Evolutionary conservation across 257 asterid species (phyloP).

Genomic region (Nicotiana noctiflora): DNA sequence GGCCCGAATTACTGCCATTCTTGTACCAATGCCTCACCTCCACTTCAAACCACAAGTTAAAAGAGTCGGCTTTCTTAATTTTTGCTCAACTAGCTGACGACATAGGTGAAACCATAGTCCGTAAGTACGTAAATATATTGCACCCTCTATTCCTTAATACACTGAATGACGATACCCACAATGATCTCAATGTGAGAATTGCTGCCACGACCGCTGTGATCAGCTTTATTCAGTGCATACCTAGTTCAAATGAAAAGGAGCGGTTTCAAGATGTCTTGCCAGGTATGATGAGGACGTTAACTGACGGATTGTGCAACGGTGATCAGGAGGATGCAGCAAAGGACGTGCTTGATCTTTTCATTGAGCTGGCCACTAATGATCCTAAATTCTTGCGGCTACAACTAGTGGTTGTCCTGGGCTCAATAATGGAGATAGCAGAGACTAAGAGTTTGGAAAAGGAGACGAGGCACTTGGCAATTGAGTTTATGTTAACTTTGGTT

Average conservation of each 20-base stretch:
- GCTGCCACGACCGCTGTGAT: conserved; percentile 88
- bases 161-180: conserved; percentile 30
- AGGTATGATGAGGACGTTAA: conserved; percentile 38
- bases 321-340: conserved; percentile 90
- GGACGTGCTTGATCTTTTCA: conserved; percentile 33
- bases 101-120: conserved; percentile 65
- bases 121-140: conserved; percentile 56
- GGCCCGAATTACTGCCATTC: conserved; percentile 85
- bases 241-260: conserved; percentile 49
- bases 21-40: conserved; percentile 90
- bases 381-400: conserved; percentile 60
- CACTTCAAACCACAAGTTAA: conserved; percentile 38
- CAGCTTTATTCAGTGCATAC: conserved; percentile 47
- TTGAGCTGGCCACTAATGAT: conserved; percentile 62
- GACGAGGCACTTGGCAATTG: too few species aligned
- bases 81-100: conserved; percentile 75
- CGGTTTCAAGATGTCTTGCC: conserved; percentile 71
- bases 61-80: conserved; percentile 70
- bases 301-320: conserved; percentile 53
- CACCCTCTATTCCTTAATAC: conserved; percentile 60
- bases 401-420: too few species aligned
- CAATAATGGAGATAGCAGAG: too few species aligned
- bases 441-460: too few species aligned
- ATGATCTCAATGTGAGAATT: conserved; percentile 53
- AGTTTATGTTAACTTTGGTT: too few species aligned